Conservation (phyloP, 2,329 filamentous ascomycete species). For the Cladophialophora psammophila region DNA sequence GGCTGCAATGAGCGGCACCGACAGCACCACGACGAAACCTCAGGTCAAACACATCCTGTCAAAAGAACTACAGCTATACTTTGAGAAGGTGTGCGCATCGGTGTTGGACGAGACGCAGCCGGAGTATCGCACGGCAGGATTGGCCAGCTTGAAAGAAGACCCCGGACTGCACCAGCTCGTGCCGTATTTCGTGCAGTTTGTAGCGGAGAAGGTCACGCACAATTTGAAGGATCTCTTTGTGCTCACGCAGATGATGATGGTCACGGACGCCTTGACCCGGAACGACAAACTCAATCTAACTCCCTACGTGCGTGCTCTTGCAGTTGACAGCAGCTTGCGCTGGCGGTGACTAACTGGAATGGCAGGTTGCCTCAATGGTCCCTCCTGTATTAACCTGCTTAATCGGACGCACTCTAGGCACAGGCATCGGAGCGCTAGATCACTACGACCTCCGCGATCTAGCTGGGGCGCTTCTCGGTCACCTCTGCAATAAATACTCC, state of each 20-base stretch:
- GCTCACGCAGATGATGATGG: constrained; percentile 88
- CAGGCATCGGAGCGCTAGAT: constrained; percentile 57
- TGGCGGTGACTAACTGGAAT: constrained; percentile 8
- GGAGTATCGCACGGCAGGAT: constrained; percentile 82
- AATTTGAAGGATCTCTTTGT: constrained; percentile 88
- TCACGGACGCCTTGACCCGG: constrained; percentile 81
- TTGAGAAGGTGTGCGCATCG: constrained; percentile 90
- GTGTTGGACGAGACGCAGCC: constrained; percentile 88
- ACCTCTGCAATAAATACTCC: constrained; percentile 81
- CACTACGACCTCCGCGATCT: constrained; percentile 85
- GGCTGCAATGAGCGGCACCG: constrained; percentile 81
- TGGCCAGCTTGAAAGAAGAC: constrained; percentile 85
- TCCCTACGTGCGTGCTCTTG: constrained; percentile 61
- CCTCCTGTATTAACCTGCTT: constrained; percentile 92
- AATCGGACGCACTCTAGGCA: constrained; percentile 80
- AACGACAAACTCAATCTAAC: constrained; percentile 81
- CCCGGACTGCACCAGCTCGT: constrained; percentile 93
- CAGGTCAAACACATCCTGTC: constrained; percentile 95
- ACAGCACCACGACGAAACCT: constrained; percentile 84
- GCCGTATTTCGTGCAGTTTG: constrained; percentile 95
- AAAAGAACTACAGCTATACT: constrained; percentile 95
- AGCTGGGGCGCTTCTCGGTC: constrained; percentile 79
- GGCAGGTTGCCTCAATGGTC: constrained; percentile 69
- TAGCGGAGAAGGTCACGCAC: constrained; percentile 95
- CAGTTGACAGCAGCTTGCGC: not conserved